Evolutionary conservation across 2,329 filamentous ascomycete species (phyloP), one percentile per base, ranked within the genome.

Genomic region (Colletotrichum destructivum): DNA sequence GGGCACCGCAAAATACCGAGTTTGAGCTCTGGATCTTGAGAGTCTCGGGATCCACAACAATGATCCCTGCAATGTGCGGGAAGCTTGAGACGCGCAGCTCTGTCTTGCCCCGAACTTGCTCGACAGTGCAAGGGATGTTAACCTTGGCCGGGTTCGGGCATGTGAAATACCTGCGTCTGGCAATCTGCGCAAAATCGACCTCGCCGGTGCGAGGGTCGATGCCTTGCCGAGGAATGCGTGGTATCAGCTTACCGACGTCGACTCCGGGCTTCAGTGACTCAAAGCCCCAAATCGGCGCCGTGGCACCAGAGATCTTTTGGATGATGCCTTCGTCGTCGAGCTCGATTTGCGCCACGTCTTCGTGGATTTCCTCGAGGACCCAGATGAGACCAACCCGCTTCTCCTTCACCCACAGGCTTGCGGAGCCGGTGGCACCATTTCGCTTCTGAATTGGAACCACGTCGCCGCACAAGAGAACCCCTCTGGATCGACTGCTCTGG

Each of bases 361-460:
- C 96, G 66, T 96, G 94, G 72, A 99, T 98, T 82, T 99, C 96
- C 81, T 99, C 96, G 2, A 99, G 84, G 11, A 99, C 96, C 96
- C 96, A 99, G 72, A 99, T 98, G 71, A 99, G 84, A 12, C 96
- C 95, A 63, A 94, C 91, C 60, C 92, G 90, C 82, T 99, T 99
- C 82, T 99, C 96, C 84, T 99, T 99, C 4, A 99, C 96, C 96
- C 96, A 99, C 49, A 99, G 85, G 82, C 95, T 98, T 47, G 96
- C 96, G 69, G 96, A 95, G 2, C 96, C 96, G 5, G 92, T 96
- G 13, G 92, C 90, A 4, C 96, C 96, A 77, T 99, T 98, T 72
- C 96, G 91, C 82, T 98, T 99, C 80, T 95, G 93, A 71, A 99
- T 99, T 0, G 96, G 96, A 21, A 99, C 94, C n/a, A 99, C 96